Conservation (phyloP, 139 green algal species). For the Parachlorella kessleri region DNA sequence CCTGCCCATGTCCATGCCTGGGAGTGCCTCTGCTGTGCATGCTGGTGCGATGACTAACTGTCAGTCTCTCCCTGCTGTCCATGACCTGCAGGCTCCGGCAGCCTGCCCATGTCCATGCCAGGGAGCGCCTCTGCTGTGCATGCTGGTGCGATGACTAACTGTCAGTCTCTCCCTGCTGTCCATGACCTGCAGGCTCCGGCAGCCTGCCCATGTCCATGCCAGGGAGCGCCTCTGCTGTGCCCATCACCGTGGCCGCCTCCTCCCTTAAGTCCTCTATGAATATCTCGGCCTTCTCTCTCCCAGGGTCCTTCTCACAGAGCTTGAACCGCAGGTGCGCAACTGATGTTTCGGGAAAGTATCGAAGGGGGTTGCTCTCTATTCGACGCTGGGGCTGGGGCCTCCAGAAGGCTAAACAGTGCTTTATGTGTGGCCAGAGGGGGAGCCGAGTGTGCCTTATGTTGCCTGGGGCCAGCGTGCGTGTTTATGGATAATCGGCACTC, state of each 20-base stretch:
- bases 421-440: too few relatives aligned
- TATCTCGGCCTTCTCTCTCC: slow-evolving; percentile 25
- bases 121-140: neutral
- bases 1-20: slow-evolving; percentile 19
- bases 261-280: slow-evolving; percentile 34
- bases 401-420: too few relatives aligned
- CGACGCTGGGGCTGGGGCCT: too few relatives aligned
- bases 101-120: slow-evolving; percentile 2
- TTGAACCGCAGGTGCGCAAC: neutral
- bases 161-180: neutral
- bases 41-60: neutral
- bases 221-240: neutral
- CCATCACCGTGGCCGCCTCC: slow-evolving; percentile 10
- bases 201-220: slow-evolving; percentile 11
- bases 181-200: neutral
- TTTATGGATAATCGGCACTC: too few relatives aligned
- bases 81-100: neutral
- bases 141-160: neutral
- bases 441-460: too few relatives aligned
- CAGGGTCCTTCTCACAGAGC: neutral
- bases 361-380: too few relatives aligned
- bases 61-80: neutral
- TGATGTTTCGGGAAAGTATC: too few relatives aligned
- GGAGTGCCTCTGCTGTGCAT: slow-evolving; percentile 8
- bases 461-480: too few relatives aligned